Evolutionary conservation across 148 eudicot species (phyloP).

Genomic region (Rhododendron williamsianum): DNA sequence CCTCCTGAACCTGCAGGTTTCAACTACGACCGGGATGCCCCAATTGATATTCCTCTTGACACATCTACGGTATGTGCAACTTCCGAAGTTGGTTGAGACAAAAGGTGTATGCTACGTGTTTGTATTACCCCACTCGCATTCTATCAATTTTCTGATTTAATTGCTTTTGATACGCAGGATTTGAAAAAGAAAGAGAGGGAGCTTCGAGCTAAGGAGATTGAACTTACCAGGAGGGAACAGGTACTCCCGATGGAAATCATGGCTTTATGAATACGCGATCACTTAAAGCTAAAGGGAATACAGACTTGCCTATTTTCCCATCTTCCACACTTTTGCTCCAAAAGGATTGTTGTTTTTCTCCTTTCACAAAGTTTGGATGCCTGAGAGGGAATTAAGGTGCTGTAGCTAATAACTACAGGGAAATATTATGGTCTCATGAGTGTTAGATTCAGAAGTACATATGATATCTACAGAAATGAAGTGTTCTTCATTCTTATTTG

Average conservation of each 20-base stretch:
- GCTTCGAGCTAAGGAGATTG: conserved; percentile 68
- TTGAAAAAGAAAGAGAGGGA: conserved; percentile 53
- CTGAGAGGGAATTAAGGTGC: background rate
- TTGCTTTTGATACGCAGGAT: conserved; percentile 31
- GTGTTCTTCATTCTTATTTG: background rate
- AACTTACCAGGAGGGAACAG: conserved; percentile 59
- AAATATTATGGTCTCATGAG: background rate
- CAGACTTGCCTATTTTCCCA: background rate
- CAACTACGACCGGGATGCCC: conserved; percentile 44
- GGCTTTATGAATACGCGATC: background rate
- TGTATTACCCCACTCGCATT: background rate
- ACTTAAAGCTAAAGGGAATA: background rate
- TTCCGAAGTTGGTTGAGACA: background rate
- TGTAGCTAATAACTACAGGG: background rate
- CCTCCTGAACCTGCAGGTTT: conserved; percentile 62
- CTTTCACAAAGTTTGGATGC: background rate
- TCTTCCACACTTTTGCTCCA: background rate
- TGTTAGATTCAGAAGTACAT: background rate
- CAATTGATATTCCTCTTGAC: conserved; percentile 65
- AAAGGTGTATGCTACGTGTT: background rate
- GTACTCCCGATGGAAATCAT: conserved; percentile 15
- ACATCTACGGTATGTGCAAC: conserved; percentile 31
- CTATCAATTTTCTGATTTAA: background rate
- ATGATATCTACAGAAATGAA: background rate
- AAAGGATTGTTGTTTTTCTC: background rate